Conservation (phyloP, 345 rosid species). For the Lenwebbia sp. region DNA sequence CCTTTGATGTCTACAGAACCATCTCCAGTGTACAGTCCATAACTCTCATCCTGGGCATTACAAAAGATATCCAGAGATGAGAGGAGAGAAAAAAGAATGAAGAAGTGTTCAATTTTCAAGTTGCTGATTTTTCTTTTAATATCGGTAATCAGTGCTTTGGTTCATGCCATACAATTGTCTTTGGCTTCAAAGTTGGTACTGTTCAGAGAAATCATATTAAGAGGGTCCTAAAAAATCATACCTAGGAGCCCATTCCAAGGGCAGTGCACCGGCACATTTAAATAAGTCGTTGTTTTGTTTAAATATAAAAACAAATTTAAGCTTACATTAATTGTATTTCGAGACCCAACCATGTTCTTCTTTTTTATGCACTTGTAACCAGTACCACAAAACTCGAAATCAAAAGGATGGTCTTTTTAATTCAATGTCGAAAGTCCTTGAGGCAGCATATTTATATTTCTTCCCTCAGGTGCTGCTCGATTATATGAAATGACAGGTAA, state of each 20-base stretch:
- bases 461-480: neutral
- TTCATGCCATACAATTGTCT: neutral
- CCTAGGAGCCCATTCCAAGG: neutral
- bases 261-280: neutral
- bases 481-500: neutral
- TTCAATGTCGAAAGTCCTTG: neutral
- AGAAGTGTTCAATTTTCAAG: neutral
- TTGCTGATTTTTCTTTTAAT: neutral
- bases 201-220: neutral
- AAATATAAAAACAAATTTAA: neutral
- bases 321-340: neutral
- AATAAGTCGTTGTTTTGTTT: neutral
- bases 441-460: neutral
- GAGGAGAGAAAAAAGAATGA: neutral
- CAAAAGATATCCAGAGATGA: neutral
- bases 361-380: neutral
- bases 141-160: neutral
- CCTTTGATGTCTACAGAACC: conserved; percentile 36
- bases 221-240: neutral
- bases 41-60: conserved; percentile 7
- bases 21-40: conserved; percentile 31
- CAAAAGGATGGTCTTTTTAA: neutral
- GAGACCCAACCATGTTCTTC: neutral
- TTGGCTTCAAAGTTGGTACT: neutral
- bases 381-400: neutral